Conservation (phyloP, 1,284 basidiomycete species). For the Schizophyllum amplum region DNA sequence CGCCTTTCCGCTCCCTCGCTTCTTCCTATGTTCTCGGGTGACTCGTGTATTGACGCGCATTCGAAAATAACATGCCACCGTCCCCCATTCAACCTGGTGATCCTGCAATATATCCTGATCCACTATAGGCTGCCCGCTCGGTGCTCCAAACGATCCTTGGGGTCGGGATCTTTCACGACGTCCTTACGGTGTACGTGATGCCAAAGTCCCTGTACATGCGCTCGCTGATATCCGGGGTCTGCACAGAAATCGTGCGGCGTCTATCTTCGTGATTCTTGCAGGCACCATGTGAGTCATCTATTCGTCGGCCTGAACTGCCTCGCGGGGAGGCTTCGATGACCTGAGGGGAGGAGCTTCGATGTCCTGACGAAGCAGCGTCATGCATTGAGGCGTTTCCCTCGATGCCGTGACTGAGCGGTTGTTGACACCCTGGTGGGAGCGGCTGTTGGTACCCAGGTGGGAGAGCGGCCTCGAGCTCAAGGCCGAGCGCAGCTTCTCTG, state of each 20-base stretch:
- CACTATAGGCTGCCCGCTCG: slow-evolving; percentile 53
- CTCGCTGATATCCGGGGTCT: slow-evolving; percentile 2
- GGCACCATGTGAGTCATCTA: slow-evolving; percentile 48
- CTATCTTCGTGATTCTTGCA: slow-evolving; percentile 51
- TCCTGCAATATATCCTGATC: not conserved
- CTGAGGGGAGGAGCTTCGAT: too few relatives aligned
- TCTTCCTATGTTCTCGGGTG: slow-evolving; percentile 3
- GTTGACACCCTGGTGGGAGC: too few relatives aligned
- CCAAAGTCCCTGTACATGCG: not conserved
- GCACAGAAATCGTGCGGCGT: slow-evolving; percentile 48
- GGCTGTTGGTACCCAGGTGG: too few relatives aligned
- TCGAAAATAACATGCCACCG: too few relatives aligned
- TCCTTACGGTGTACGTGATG: slow-evolving; percentile 51
- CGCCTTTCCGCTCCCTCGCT: slow-evolving; percentile 4
- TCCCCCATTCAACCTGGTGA: too few relatives aligned
- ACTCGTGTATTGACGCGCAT: too few relatives aligned
- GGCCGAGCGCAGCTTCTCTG: too few relatives aligned
- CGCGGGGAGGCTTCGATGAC: not conserved
- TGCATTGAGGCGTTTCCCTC: too few relatives aligned
- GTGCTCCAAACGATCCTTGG: slow-evolving; percentile 69
- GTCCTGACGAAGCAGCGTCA: too few relatives aligned
- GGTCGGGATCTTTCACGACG: slow-evolving; percentile 57
- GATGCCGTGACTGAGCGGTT: too few relatives aligned
- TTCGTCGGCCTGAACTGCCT: not conserved
- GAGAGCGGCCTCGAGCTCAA: too few relatives aligned